Base-by-base conservation (phyloP, 148 eudicot species). In the Heliamphora exappendiculata region DNA sequence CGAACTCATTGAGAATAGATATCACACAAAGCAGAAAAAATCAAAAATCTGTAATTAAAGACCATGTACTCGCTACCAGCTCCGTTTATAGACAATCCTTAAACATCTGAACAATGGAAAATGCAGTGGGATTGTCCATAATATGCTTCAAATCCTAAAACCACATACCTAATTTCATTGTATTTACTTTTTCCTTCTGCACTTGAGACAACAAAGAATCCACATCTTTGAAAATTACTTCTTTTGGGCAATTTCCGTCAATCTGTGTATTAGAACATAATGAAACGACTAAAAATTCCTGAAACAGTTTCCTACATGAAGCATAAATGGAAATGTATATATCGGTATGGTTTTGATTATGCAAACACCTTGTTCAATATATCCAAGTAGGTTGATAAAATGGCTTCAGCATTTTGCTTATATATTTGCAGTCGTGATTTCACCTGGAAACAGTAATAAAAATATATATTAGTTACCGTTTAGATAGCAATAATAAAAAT, bases 231-330 rank as follows among this genome's bases (percentile, higher is more conserved):
- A 87, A 95, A 36, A 95, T 85, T 37, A 78, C 82, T 60, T 88
- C 94, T 87, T 95, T 95, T 31, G 90, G 77, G 79, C 89, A 89
- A 80, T 95, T 92, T 72, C 99, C 98, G 85, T 95, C 93, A 79
- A 95, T 68, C 99, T 95, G 82, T 72, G 67, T 44, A 33, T 57
- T 13, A 51, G 69, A 62, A 50, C 76, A 78, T 29, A 65, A 75
- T 69, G 45, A 33, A 78, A 22, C 51, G 49, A 33, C 83, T 24
- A 33, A 80, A 74, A 42, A 71, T 79, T 78, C 77, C 5, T 51
- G 55, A 17, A 72, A 72, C 66, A 36, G n/a, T 41, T 65, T 55
- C 17, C 44, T 13, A 45, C 44, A 41, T 44, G 34, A 28, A 68
- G 60, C 49, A 67, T 60, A 28, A 55, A n/a, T 31, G 66, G 47